These are phyloP conservation scores for Cutaneotrichosporon sp. DNA, from an alignment of 1,284 basidiomycete genomes.

Conservation along the genomic window DNA sequence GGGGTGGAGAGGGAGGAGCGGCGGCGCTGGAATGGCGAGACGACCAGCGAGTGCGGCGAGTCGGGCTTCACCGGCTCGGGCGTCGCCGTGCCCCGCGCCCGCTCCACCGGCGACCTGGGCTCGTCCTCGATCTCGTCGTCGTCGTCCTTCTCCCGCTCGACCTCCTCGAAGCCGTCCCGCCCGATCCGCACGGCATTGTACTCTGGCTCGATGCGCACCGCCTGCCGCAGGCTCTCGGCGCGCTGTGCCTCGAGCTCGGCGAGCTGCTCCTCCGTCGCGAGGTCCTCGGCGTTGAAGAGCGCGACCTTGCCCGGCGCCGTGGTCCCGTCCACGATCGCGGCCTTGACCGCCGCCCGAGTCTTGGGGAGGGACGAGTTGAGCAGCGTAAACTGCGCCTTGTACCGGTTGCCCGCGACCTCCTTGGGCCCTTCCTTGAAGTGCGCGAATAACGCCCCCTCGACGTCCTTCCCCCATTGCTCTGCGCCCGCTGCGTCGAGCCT, in stretches of 20 bases:
- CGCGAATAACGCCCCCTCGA: constrained; percentile 39
- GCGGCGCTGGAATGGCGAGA: background rate
- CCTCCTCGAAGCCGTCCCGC: constrained; percentile 46
- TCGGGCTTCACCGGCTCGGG: constrained; percentile 5
- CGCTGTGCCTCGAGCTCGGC: constrained; percentile 38
- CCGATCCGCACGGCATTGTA: constrained; percentile 32
- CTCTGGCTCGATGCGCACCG: constrained; percentile 36
- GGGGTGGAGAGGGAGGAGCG: background rate
- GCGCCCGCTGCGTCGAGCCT: constrained; percentile 25
- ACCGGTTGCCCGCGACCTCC: constrained; percentile 37
- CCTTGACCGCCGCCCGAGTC: constrained; percentile 30
- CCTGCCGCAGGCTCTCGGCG: constrained; percentile 37
- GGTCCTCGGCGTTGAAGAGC: constrained; percentile 35
- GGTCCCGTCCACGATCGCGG: constrained; percentile 24
- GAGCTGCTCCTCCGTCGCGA: constrained; percentile 42
- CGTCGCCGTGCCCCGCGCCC: background rate
- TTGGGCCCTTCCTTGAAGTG: constrained; percentile 46
- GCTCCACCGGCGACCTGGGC: background rate
- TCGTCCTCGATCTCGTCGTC: background rate
- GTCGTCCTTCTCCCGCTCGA: constrained; percentile 17
- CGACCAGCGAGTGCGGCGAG: background rate
- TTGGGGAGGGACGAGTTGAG: constrained; percentile 38
- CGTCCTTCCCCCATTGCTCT: constrained; percentile 28
- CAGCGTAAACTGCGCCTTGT: constrained; percentile 49
- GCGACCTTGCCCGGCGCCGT: constrained; percentile 38